Percentiles rank a stretch among this genome's conserved stretches.
phyloP scores from a whole-genome alignment of 202 grass and related monocot species.

The Brachypodium distachyon region DNA sequence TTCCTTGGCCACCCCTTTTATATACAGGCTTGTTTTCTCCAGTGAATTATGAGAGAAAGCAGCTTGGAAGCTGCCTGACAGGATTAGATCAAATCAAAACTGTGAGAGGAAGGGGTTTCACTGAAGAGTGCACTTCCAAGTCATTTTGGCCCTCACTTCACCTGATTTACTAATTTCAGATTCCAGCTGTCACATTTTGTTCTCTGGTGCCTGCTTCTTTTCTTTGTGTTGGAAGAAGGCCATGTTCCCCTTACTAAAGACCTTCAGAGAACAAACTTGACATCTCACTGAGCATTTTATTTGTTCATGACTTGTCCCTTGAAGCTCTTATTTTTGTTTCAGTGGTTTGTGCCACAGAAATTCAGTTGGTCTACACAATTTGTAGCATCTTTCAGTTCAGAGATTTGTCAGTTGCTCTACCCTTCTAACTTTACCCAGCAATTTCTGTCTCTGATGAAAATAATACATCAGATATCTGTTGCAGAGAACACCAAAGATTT shows the following conservation, averaged over 20 bases:
- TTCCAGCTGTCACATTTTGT: slow-evolving; percentile 23
- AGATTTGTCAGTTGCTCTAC: background rate
- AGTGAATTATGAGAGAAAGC: slow-evolving; percentile 28
- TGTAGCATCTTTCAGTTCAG: background rate
- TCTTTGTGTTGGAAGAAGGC: slow-evolving; percentile 34
- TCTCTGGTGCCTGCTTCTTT: slow-evolving; percentile 33
- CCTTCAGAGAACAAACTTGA: slow-evolving; percentile 23
- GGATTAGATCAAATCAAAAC: slow-evolving; percentile 3
- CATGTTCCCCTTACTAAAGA: slow-evolving; percentile 11
- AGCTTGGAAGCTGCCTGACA: slow-evolving; percentile 36
- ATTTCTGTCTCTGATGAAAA: background rate
- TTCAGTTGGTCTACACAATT: slow-evolving; percentile 4
- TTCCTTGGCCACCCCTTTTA: slow-evolving; percentile 23
- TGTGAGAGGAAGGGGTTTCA: slow-evolving; percentile 16
- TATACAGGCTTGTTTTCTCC: slow-evolving; percentile 32
- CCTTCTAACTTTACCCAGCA: background rate
- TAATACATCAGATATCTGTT: background rate
- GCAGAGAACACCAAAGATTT: background rate
- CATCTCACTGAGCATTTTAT: slow-evolving; percentile 28
- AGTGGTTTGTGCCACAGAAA: slow-evolving; percentile 6
- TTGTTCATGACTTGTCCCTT: slow-evolving; percentile 18
- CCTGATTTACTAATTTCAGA: slow-evolving; percentile 37
- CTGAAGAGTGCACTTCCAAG: slow-evolving; percentile 26
- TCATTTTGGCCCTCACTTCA: slow-evolving; percentile 32
- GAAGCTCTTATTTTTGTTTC: slow-evolving; percentile 12